These are phyloP conservation scores for Backusella westeae DNA, from an alignment of 192 early-diverging fungal species.

Conservation along the genomic window DNA sequence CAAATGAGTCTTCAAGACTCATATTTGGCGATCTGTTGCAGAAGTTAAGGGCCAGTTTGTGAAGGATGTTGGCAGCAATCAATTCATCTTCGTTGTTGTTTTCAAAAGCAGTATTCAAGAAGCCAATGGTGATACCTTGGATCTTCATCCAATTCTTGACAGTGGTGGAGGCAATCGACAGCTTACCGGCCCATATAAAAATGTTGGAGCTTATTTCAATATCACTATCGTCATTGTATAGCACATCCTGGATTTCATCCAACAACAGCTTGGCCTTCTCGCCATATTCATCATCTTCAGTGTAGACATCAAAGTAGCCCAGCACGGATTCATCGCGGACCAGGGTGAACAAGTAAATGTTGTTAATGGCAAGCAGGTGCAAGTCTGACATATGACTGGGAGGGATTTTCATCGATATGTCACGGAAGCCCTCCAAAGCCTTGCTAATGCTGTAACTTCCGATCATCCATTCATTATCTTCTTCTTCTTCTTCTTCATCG, in stretches of 20 bases:
- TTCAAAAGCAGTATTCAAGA: background rate
- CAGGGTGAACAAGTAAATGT: background rate
- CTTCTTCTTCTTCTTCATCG: background rate
- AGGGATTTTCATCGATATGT: background rate
- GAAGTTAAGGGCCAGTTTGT: background rate
- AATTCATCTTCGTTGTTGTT: background rate
- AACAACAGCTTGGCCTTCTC: background rate
- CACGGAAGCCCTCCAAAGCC: background rate
- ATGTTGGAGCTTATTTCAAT: background rate
- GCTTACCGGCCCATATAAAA: constrained; percentile 1
- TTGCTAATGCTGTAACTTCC: background rate
- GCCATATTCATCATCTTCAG: constrained; percentile 1
- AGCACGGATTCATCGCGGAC: background rate
- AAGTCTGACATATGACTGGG: background rate
- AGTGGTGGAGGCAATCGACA: background rate
- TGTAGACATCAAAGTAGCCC: background rate
- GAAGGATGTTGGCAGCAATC: constrained; percentile 2
- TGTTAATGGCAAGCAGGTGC: background rate
- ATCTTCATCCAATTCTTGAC: background rate
- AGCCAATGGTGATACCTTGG: background rate
- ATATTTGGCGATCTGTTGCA: background rate
- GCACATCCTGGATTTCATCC: background rate
- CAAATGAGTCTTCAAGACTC: constrained; percentile 5
- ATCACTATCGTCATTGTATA: background rate
- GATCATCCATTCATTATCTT: background rate